phyloP scores from a whole-genome alignment of 2,329 filamentous ascomycete species.

The Keithomyces neogunnii region DNA sequence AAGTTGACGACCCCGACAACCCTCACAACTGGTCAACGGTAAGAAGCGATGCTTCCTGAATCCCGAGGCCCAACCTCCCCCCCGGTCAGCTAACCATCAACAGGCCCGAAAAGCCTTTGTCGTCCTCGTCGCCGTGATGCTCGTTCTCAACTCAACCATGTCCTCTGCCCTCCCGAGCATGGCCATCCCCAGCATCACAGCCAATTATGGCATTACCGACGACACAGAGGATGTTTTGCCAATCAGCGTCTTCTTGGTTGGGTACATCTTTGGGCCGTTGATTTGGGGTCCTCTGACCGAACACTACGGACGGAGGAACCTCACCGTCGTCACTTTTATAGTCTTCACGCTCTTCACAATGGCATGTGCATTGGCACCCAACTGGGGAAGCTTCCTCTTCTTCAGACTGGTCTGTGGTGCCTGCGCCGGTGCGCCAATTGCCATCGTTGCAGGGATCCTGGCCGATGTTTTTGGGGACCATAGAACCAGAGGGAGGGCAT shows the following conservation, averaged over 20 bases:
- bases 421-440: conserved; percentile 47
- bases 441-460: conserved; percentile 51
- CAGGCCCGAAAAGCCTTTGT: conserved; percentile 47
- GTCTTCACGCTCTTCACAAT: conserved; percentile 41
- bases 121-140: conserved; percentile 44
- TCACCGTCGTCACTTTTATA: conserved; percentile 33
- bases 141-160: conserved; percentile 61
- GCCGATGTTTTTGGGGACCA: conserved; percentile 53
- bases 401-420: conserved; percentile 43
- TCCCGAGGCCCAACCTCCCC: background rate
- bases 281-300: conserved; percentile 59
- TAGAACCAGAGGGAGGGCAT: conserved; percentile 45
- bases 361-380: conserved; percentile 42
- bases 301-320: conserved; percentile 45
- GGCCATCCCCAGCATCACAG: conserved; percentile 47
- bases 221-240: conserved; percentile 41
- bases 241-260: conserved; percentile 55
- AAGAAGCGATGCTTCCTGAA: conserved; percentile 7
- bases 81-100: background rate
- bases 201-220: conserved; percentile 47
- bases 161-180: conserved; percentile 57
- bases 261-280: conserved; percentile 53
- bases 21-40: conserved; percentile 43
- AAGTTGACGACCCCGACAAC: conserved; percentile 39
- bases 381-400: conserved; percentile 42